Evolutionary conservation across 2,329 filamentous ascomycete species (phyloP).

Genomic region (Zymoseptoria passerinii): DNA sequence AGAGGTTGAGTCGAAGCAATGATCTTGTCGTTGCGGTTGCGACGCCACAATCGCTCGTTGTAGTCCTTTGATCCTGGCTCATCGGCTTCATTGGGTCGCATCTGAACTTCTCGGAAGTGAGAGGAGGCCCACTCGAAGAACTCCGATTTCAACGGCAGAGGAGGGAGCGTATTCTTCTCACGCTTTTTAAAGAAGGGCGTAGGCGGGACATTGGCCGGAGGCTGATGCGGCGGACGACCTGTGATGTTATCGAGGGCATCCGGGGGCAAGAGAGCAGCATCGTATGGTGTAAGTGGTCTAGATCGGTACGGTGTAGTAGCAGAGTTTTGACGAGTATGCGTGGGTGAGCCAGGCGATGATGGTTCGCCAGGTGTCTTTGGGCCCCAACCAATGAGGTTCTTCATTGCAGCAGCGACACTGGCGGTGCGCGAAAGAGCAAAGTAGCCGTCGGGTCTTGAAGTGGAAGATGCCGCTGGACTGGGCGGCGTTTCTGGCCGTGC

Average conservation of each 20-base stretch:
- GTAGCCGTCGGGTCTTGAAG: slow-evolving; percentile 50
- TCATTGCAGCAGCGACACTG: slow-evolving; percentile 56
- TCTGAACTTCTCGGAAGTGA: slow-evolving; percentile 96
- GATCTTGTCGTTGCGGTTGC: slow-evolving; percentile 86
- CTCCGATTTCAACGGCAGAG: slow-evolving; percentile 68
- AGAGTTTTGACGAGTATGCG: slow-evolving; percentile 20
- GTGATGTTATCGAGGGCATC: slow-evolving; percentile 58
- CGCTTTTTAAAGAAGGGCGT: slow-evolving; percentile 65
- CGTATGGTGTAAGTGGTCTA: slow-evolving; percentile 32
- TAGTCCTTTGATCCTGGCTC: slow-evolving; percentile 95
- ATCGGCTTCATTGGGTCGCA: slow-evolving; percentile 92
- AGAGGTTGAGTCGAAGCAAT: slow-evolving; percentile 87
- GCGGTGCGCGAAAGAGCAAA: slow-evolving; percentile 55
- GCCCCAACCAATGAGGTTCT: slow-evolving; percentile 46
- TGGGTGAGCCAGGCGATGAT: slow-evolving; percentile 20
- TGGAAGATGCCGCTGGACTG: slow-evolving; percentile 38
- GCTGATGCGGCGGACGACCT: slow-evolving; percentile 47
- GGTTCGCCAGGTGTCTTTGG: slow-evolving; percentile 19
- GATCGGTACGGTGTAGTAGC: slow-evolving; percentile 31
- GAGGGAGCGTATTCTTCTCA: slow-evolving; percentile 50
- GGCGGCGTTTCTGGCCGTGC: slow-evolving; percentile 36
- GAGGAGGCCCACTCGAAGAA: slow-evolving; percentile 94
- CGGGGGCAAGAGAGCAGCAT: slow-evolving; percentile 46
- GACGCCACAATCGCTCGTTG: slow-evolving; percentile 86
- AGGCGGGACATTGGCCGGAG: slow-evolving; percentile 67